Evolutionary conservation across 768 basidiomycete genomes (phyloP), one percentile per base, ranked within the genome.

Genomic region (Gymnopilus junonius): DNA sequence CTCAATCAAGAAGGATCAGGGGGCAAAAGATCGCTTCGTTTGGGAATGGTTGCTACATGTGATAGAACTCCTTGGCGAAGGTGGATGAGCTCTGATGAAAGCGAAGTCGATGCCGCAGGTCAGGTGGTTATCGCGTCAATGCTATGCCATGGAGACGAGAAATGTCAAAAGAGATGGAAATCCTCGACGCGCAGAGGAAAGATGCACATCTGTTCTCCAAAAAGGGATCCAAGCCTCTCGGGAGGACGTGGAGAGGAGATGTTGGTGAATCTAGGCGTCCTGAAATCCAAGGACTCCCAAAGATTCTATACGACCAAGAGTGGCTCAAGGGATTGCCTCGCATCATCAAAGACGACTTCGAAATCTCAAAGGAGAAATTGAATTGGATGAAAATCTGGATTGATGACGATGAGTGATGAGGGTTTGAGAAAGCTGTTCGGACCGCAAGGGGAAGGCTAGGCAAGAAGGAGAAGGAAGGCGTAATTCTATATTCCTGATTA

Each of bases 21-120:
- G 23, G 10, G 62, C 20, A n/a, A 3, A 27, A 21, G 65, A 66
- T 39, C 35, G 46, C 37, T 34, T 25, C 25, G 25, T 59, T 29
- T 63, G 62, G 62, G 23, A 59, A 48, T 66, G 54, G 45, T 34
- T 66, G 20, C 31, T 48, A 23, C 20, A 40, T 31, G 29, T 63
- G 42, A 27, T 66, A 29, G 43, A 37, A 15, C 17, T 37, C n/a
- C 58, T 66, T 32, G 65, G 65, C 4, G 58, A 66, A 55, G 62
- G 58, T 17, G 62, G 2, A 63, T 59, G 62, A 66, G 65, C 51
- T 66, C 65, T 21, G 65, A 66, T 35, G 62, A 66, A 55, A 66
- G 65, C 10, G 57, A 56, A 12, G 57, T 58, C 34, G 65, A 63
- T 27, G 58, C 56, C 5, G 5, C 35, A 21, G 56, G 42, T 21